These are phyloP conservation scores for Ustilago crameri DNA, from an alignment of 1,284 basidiomycete genomes.

Conservation along the genomic window DNA sequence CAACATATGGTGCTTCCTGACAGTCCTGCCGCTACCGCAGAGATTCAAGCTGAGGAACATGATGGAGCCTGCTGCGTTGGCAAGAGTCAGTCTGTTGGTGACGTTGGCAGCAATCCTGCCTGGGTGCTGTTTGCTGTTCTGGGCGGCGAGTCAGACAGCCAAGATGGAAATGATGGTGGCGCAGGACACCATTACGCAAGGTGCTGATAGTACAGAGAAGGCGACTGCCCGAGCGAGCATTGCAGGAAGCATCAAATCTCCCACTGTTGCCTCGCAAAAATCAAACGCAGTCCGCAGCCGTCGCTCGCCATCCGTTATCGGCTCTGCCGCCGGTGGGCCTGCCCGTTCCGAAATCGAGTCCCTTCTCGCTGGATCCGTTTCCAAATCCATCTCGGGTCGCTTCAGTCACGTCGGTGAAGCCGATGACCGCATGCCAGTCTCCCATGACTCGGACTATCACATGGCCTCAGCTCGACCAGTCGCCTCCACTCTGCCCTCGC, in stretches of 20 bases:
- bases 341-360: constrained; percentile 49
- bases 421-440: constrained; percentile 40
- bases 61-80: constrained; percentile 52
- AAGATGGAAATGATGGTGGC: constrained; percentile 61
- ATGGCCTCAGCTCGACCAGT: constrained; percentile 70
- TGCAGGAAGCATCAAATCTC: constrained; percentile 17
- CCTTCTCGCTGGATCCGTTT: constrained; percentile 49
- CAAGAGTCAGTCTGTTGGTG: constrained; percentile 67
- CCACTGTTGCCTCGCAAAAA: constrained; percentile 11
- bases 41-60: constrained; percentile 55
- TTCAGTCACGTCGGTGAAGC: constrained; percentile 17
- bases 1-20: constrained; percentile 80
- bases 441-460: constrained; percentile 58
- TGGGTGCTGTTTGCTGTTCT: constrained; percentile 57
- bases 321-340: constrained; percentile 25
- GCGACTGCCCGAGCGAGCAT: background rate
- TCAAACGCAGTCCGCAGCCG: constrained; percentile 28
- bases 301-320: constrained; percentile 43
- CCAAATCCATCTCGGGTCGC: constrained; percentile 23
- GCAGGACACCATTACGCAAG: constrained; percentile 19
- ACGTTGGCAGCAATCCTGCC: constrained; percentile 68
- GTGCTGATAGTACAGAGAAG: background rate
- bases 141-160: constrained; percentile 56
- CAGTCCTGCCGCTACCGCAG: constrained; percentile 57
- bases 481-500: constrained; percentile 75